These are phyloP conservation scores for Aspergillus sp. DNA, from an alignment of 2,329 filamentous ascomycete genomes.

Conservation along the genomic window DNA sequence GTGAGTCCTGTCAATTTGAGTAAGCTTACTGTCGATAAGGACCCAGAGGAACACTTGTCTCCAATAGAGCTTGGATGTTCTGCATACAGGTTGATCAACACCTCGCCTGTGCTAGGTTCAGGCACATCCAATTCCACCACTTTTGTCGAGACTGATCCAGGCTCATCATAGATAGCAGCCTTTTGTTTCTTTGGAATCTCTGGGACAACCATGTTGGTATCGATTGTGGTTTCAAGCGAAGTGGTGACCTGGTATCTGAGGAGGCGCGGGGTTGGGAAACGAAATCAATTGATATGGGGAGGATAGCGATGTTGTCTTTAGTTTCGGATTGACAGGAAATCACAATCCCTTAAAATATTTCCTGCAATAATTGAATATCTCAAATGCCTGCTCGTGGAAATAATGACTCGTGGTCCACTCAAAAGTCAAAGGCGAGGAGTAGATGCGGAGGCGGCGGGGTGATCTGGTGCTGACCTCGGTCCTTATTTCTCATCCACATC, in stretches of 20 bases:
- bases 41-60: too few relatives aligned
- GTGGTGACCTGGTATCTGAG: neutral
- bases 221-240: neutral
- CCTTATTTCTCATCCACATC: neutral
- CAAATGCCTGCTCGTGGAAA: neutral
- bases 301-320: neutral
- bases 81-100: conserved; percentile 53
- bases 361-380: too few relatives aligned
- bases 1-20: conserved; percentile 43
- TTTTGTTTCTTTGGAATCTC: conserved; percentile 55
- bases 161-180: conserved; percentile 58
- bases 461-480: neutral
- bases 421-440: neutral
- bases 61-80: too few relatives aligned
- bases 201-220: conserved; percentile 25
- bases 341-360: too few relatives aligned
- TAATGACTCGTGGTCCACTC: neutral
- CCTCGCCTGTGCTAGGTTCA: conserved; percentile 56
- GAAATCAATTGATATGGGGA: neutral
- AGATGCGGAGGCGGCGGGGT: neutral
- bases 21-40: neutral
- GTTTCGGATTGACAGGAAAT: too few relatives aligned
- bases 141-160: conserved; percentile 59
- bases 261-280: neutral
- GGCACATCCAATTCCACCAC: conserved; percentile 58